Evolutionary conservation across 306 rosid genomes (phyloP).

Genomic region (Cucumis melo): DNA sequence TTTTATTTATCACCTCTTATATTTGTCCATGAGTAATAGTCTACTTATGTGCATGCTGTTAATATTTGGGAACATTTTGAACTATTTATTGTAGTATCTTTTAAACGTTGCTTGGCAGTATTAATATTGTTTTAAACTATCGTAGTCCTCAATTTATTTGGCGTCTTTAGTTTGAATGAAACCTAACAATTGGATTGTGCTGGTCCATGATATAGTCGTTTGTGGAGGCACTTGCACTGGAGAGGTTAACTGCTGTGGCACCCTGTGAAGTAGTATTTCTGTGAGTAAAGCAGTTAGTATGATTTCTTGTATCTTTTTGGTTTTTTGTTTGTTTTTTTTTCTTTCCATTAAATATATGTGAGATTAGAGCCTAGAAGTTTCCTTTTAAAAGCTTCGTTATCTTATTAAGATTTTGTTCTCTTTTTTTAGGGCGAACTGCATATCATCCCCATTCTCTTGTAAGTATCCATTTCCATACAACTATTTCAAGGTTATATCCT

Average conservation of each 20-base stretch:
- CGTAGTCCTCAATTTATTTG: not conserved
- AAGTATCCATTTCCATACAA: slow-evolving; percentile 16
- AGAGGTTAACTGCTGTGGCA: slow-evolving; percentile 37
- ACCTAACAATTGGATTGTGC: slow-evolving; percentile 68
- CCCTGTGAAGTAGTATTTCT: slow-evolving; percentile 19
- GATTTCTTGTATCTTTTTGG: not conserved
- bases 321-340: too few species aligned
- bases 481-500: not conserved
- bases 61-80: not conserved
- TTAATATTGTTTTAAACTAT: not conserved
- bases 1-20: not conserved
- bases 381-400: not conserved
- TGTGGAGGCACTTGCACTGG: slow-evolving; percentile 62
- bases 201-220: slow-evolving; percentile 57
- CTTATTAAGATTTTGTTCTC: not conserved
- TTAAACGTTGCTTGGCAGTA: not conserved
- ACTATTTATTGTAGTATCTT: not conserved
- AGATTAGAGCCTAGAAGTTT: not conserved
- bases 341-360: too few species aligned
- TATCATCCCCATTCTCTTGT: slow-evolving; percentile 16
- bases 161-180: not conserved
- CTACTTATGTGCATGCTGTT: not conserved
- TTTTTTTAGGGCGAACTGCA: slow-evolving; percentile 17
- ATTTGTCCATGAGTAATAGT: not conserved
- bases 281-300: slow-evolving; percentile 34